Conservation (phyloP, 371 early-diverging fungal species). For the Mortierella sp. region DNA sequence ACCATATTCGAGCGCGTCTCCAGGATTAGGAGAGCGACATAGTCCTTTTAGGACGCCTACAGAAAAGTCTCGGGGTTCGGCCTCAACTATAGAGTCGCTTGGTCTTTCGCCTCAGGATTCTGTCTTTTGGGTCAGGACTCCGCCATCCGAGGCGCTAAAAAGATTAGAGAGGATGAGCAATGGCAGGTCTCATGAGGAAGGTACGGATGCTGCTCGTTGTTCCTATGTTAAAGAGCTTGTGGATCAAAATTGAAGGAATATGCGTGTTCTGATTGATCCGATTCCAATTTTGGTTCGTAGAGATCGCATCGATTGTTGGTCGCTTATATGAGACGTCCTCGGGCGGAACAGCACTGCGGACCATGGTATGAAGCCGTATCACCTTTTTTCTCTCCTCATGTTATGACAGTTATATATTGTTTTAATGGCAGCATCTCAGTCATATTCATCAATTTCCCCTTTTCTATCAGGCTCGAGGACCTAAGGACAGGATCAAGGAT, state of each 20-base stretch:
- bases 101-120: conserved; percentile 47
- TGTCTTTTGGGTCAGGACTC: conserved; percentile 51
- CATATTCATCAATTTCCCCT: not conserved
- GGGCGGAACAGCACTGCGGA: conserved; percentile 28
- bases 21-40: not conserved
- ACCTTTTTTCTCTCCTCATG: not conserved
- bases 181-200: conserved; percentile 47
- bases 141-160: conserved; percentile 48
- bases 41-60: conserved; percentile 39
- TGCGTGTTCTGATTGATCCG: not conserved
- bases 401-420: not conserved
- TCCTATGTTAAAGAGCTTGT: not conserved
- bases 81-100: conserved; percentile 34
- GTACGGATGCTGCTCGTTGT: conserved; percentile 3
- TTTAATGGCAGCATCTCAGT: not conserved
- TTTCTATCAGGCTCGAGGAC: conserved; percentile 9
- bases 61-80: conserved; percentile 11
- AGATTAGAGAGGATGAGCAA: conserved; percentile 24
- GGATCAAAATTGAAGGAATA: too few species aligned
- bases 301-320: conserved; percentile 26
- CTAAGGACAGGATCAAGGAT: conserved; percentile 39
- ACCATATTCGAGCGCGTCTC: not conserved
- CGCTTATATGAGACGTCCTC: conserved; percentile 38
- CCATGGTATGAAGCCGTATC: conserved; percentile 17
- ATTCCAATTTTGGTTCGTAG: not conserved